Base-by-base conservation (phyloP, 257 asterid genomes). In the Euphrasia confusa region DNA sequence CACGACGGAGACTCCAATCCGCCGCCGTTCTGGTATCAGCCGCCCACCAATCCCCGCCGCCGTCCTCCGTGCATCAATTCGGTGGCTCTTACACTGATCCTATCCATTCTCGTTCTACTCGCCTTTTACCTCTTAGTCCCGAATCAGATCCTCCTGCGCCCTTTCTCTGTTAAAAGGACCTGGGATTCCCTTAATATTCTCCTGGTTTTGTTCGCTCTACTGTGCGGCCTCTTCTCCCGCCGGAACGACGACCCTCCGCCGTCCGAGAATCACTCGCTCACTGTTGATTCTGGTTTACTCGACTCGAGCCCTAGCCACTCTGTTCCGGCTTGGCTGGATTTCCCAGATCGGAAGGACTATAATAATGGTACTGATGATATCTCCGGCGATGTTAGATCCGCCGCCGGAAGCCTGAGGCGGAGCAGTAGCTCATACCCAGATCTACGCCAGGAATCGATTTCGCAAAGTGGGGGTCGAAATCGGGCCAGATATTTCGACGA, bases 361-460 rank as follows among this genome's bases (percentile, higher is more conserved):
- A 60, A 79, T 24, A 60, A 54, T 30, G 33, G 5, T 30, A 30
- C 33, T 4, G 5, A 30, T 57, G 47, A 15, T 50, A 15, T 7
- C 42, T 21, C 32, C 67, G 27, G 40, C 13, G 55, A 18, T 61
- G 71, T 11, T 6, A 27, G 39, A 4, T 58, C 61, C 28, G 61
- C 50, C 26, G 50, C 44, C 26, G 50, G 27, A 17, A 30, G 85
- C 63, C 44, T 87, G 77, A 78, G 84, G 69, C 77, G 97, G 79
- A 88, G 71, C 53, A 88, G 91, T n/a, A 85, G 88, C 17, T 90
- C 94, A 11, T 85, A 87, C 68, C 96, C 98, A 7, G 96, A 90
- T 80, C 78, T 85, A 13, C 70, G 91, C 73, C 85, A 79, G 68
- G 88, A 72, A 10, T 59, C 80, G 21, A 21, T 61, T 61, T 76